Conservation (phyloP, 768 basidiomycete species). For the Crepidotus variabilis region DNA sequence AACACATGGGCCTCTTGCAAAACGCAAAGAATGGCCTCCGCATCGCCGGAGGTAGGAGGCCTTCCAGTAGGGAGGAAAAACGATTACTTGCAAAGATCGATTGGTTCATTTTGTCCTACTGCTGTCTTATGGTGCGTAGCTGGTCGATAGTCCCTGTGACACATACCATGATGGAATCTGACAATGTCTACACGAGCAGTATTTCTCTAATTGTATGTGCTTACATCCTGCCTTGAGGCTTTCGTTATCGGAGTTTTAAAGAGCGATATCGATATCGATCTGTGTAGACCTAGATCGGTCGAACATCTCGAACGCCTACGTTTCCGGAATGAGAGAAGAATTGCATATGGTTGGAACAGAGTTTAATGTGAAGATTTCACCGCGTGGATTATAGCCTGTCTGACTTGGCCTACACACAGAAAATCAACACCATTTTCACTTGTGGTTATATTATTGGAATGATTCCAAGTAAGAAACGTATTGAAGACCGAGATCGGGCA, state of each 20-base stretch:
- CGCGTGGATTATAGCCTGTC: background rate
- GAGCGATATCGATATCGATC: constrained; percentile 1
- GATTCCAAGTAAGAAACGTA: constrained; percentile 52
- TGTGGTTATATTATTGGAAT: constrained; percentile 76
- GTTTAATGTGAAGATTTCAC: constrained; percentile 42
- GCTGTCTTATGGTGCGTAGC: constrained; percentile 59
- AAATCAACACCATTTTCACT: constrained; percentile 69
- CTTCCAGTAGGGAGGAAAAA: constrained; percentile 39
- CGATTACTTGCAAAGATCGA: constrained; percentile 57
- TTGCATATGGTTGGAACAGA: constrained; percentile 61
- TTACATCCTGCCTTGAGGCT: background rate
- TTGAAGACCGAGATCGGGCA: background rate
- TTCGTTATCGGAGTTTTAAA: background rate
- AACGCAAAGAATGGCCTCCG: background rate
- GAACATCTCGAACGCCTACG: constrained; percentile 70
- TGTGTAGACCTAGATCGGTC: constrained; percentile 59
- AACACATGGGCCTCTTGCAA: background rate
- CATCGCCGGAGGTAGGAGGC: constrained; percentile 30
- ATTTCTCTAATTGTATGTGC: constrained; percentile 59
- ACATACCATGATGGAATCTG: constrained; percentile 1
- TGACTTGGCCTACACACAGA: constrained; percentile 25
- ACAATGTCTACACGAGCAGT: constrained; percentile 32
- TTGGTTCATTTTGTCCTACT: constrained; percentile 67
- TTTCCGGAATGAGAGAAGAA: constrained; percentile 78
- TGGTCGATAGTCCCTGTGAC: background rate